Conservation (phyloP, 2,329 filamentous ascomycete species). For the Phoma sp. region DNA sequence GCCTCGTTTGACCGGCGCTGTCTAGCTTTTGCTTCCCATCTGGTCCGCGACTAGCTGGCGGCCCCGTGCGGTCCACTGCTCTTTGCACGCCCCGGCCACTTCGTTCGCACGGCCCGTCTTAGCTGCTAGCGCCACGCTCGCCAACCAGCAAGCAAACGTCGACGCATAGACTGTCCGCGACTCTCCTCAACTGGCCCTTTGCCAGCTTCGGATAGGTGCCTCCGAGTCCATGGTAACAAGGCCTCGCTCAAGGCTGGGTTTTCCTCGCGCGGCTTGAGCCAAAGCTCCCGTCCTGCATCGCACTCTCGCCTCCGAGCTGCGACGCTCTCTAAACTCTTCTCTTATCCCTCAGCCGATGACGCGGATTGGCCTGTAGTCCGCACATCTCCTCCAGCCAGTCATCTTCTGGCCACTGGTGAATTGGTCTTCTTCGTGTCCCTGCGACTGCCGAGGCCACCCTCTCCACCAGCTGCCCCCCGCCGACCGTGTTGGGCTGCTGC, state of each 20-base stretch:
- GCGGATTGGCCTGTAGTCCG: constrained; percentile 42
- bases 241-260: constrained; percentile 40
- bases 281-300: constrained; percentile 40
- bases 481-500: constrained; percentile 35
- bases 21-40: constrained; percentile 7
- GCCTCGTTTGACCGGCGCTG: constrained; percentile 3
- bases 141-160: constrained; percentile 43
- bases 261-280: constrained; percentile 44
- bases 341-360: constrained; percentile 43
- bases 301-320: constrained; percentile 42
- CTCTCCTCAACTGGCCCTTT: constrained; percentile 36
- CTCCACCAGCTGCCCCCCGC: constrained; percentile 33
- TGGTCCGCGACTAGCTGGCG: constrained; percentile 25
- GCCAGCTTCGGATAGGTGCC: constrained; percentile 45
- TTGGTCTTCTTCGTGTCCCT: constrained; percentile 37
- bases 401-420: constrained; percentile 40
- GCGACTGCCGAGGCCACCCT: constrained; percentile 42
- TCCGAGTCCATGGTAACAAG: constrained; percentile 50
- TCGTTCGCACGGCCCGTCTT: constrained; percentile 39
- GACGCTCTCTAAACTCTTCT: constrained; percentile 47
- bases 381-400: constrained; percentile 34
- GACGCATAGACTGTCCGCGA: constrained; percentile 41
- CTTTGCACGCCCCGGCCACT: constrained; percentile 30
- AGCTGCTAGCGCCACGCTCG: constrained; percentile 32
- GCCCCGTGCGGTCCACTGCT: constrained; percentile 27